Evolutionary conservation across 331 rosid species (phyloP).

Genomic region (Prunus yedoensis): DNA sequence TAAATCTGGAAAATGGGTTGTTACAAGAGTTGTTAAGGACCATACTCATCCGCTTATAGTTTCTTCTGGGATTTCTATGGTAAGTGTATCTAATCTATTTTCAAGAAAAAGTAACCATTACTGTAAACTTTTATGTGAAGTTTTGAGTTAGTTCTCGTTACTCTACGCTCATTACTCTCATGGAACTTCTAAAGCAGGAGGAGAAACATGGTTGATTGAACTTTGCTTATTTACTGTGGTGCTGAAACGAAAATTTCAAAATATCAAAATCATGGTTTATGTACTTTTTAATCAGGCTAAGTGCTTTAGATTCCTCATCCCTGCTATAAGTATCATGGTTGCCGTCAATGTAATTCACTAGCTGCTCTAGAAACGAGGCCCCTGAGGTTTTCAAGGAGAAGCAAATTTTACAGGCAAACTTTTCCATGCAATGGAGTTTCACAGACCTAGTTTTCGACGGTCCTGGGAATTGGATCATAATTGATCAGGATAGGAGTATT

Average conservation of each 20-base stretch:
- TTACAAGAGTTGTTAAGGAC: constrained; percentile 41
- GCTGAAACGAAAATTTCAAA: background rate
- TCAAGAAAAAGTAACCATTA: background rate
- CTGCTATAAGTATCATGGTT: background rate
- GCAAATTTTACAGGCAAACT: background rate
- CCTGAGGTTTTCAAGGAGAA: background rate
- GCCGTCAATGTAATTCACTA: background rate
- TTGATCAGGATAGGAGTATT: background rate
- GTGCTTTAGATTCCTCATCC: background rate
- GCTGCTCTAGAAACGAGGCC: background rate
- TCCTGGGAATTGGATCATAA: background rate
- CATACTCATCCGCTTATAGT: constrained; percentile 37
- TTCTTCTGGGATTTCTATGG: constrained; percentile 28
- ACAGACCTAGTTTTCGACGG: background rate
- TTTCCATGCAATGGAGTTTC: background rate
- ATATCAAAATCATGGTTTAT: background rate
- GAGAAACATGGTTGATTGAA: background rate
- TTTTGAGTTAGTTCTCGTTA: background rate
- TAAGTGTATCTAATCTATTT: constrained; percentile 27
- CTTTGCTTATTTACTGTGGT: background rate
- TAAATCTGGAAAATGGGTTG: constrained; percentile 41
- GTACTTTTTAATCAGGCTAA: background rate
- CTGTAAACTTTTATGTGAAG: background rate
- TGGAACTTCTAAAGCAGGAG: constrained; percentile 1
- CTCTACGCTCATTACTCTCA: background rate